phyloP scores from a whole-genome alignment of 2,329 filamentous ascomycete genomes.

The Didymella arachidicola region DNA sequence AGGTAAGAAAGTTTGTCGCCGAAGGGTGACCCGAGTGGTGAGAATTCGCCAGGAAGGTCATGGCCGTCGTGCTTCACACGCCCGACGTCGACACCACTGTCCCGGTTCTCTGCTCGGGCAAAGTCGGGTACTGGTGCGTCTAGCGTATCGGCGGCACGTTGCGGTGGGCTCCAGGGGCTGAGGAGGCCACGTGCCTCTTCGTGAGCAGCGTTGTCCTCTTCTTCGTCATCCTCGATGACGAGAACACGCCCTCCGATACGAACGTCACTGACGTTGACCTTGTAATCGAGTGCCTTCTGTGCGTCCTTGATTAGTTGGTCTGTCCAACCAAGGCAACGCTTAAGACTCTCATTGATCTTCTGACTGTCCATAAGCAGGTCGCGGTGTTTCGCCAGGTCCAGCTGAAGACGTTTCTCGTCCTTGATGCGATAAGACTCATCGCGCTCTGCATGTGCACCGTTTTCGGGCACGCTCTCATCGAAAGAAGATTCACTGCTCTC shows the following conservation, averaged over 20 bases:
- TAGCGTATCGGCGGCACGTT: conserved; percentile 28
- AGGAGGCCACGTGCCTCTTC: conserved; percentile 43
- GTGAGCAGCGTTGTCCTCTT: conserved; percentile 24
- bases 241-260: conserved; percentile 83
- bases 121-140: conserved; percentile 24
- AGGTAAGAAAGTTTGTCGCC: conserved; percentile 37
- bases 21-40: conserved; percentile 41
- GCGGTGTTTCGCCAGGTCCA: conserved; percentile 88
- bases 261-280: conserved; percentile 79
- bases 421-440: conserved; percentile 66
- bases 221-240: conserved; percentile 67
- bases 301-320: conserved; percentile 91
- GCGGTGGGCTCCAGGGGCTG: conserved; percentile 49
- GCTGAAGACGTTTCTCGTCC: conserved; percentile 82
- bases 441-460: conserved; percentile 51
- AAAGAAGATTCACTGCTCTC: conserved; percentile 59
- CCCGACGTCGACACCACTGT: conserved; percentile 49
- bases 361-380: conserved; percentile 88
- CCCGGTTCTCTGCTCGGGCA: conserved; percentile 45
- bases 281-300: conserved; percentile 84
- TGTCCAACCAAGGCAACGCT: conserved; percentile 86
- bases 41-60: conserved; percentile 26
- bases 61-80: conserved; percentile 33
- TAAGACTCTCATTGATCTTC: conserved; percentile 94
- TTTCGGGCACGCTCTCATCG: conserved; percentile 58